These are phyloP conservation scores for Echites panduratus DNA, from an alignment of 257 asterid species.

Conservation along the genomic window DNA sequence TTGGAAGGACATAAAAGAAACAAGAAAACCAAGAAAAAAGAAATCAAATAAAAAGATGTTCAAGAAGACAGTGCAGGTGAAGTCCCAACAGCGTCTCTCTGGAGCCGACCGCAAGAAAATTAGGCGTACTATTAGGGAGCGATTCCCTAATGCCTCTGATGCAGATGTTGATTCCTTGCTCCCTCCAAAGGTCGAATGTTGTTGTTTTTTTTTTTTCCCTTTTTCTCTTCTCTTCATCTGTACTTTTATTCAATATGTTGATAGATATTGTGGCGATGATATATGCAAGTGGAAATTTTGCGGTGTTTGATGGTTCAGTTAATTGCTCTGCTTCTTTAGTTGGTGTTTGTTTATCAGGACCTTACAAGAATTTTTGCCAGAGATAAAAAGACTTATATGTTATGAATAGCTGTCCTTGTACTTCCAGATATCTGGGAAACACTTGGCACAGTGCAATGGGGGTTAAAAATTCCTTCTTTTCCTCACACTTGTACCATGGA, in stretches of 20 bases:
- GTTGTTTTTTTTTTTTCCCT: neutral
- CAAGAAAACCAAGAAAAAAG: neutral
- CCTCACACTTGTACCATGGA: neutral
- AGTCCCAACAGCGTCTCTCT: conserved; percentile 85
- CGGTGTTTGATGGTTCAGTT: neutral
- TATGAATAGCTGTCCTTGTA: neutral
- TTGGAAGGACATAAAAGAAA: neutral
- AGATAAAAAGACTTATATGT: neutral
- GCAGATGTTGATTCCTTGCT: conserved; percentile 57
- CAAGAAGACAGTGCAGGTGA: conserved; percentile 83
- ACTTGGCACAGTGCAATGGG: neutral
- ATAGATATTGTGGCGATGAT: neutral
- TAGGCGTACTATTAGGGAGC: conserved; percentile 61
- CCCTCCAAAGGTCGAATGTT: conserved; percentile 69
- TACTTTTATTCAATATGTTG: neutral
- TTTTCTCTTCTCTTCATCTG: neutral
- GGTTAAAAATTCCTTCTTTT: neutral
- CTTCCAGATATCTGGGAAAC: neutral
- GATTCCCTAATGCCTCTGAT: conserved; percentile 71
- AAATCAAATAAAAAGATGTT: conserved; percentile 40
- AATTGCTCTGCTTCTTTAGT: neutral
- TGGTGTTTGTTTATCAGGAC: too few species aligned
- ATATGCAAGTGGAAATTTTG: neutral
- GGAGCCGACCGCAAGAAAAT: conserved; percentile 97
- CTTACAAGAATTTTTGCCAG: too few species aligned